phyloP scores from a whole-genome alignment of 306 rosid genomes.

The Morella rubra region DNA sequence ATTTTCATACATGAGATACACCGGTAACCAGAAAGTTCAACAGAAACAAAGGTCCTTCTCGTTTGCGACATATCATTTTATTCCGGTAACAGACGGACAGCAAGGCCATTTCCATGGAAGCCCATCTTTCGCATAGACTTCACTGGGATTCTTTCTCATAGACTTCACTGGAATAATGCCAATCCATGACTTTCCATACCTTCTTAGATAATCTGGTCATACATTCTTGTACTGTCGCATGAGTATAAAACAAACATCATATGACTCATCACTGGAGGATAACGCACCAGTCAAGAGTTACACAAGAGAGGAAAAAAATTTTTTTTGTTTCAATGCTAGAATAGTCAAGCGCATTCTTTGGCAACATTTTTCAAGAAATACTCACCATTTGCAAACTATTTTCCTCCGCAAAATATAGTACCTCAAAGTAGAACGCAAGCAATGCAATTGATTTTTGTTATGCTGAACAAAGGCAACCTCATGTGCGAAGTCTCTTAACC shows the following conservation, averaged over 20 bases:
- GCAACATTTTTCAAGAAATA: background rate
- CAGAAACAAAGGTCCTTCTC: conserved; percentile 1
- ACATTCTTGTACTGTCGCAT: conserved; percentile 91
- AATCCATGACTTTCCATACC: conserved; percentile 91
- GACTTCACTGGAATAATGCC: conserved; percentile 77
- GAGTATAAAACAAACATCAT: conserved; percentile 19
- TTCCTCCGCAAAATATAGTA: background rate
- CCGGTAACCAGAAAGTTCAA: conserved; percentile 10
- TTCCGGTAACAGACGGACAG: conserved; percentile 23
- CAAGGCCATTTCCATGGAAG: conserved; percentile 9
- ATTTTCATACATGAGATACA: conserved; percentile 10
- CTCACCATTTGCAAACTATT: background rate
- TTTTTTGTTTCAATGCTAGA: background rate
- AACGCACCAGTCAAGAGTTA: background rate
- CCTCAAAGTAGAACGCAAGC: background rate
- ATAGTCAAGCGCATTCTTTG: background rate
- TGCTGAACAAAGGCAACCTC: background rate
- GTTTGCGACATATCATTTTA: conserved; percentile 30
- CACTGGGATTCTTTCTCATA: no score
- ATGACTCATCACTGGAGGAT: background rate
- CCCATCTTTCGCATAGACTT: no score
- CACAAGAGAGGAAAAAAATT: background rate
- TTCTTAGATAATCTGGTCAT: conserved; percentile 91
- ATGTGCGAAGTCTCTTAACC: background rate
- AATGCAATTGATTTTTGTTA: background rate